Base-by-base conservation (phyloP, 2,329 filamentous ascomycete genomes). In the Colletotrichum tofieldiae region DNA sequence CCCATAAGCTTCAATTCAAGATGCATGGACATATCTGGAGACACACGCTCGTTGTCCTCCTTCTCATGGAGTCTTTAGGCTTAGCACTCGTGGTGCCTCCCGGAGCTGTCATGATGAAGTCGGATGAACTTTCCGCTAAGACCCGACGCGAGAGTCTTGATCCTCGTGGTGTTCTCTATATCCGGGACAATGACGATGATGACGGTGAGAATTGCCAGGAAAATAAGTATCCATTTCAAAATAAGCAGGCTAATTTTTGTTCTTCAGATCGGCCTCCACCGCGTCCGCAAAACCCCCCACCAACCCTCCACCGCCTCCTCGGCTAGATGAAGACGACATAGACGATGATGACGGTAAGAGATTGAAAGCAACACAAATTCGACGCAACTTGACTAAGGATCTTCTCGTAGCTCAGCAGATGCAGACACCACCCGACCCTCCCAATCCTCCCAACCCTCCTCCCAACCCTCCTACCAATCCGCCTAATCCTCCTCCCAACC, bases 51-150 rank as follows among this genome's bases (percentile, higher is more conserved):
- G 11, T 68, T 37, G 65, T 58, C n/a, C 12, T 71, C 1, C 35
- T 71, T 16, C 29, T 71, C 26, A 39, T 71, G 12, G 56, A 68
- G 16, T 54, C 65, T 11, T 18, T 71, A 16, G 69, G 49, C 9
- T 45, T 43, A 5, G 69, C 43, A 16, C n/a, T 71, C 2, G 65
- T 39, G 18, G 12, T 71, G 14, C 65, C 65, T 47, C 37, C 51
- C 2, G n/a, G 47, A 39, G 23, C 9, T 35, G 41, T 39, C 4
- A 18, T 39, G 32, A 23, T n/a, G 20, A 20, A 12, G 9, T 39
- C 26, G 9, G 41, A 61, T 23, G 41, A 61, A 11, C 23, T 49
- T 12, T 32, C 45, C 16, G 14, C 41, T 3, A 45, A 26, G 8
- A 39, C 2, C n/a, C 60, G 35, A 14, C 60, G 47, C n/a, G 16